Conservation (phyloP, 345 rosid species). For the Pugionium dolabratum region DNA sequence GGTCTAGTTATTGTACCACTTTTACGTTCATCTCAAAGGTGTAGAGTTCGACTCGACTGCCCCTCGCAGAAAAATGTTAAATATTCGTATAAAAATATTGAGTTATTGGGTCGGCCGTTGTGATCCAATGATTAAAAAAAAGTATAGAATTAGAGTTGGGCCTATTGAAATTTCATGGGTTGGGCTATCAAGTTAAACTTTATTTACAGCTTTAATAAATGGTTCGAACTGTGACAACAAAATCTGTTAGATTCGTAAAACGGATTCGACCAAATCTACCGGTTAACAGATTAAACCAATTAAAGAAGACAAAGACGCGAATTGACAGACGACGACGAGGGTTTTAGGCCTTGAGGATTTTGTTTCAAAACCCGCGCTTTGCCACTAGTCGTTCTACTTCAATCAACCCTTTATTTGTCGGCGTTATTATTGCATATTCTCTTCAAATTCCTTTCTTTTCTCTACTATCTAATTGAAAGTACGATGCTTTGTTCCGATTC, state of each 20-base stretch:
- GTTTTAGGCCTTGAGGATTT: slow-evolving; percentile 24
- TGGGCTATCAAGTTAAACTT: slow-evolving; percentile 2
- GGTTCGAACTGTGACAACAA: neutral
- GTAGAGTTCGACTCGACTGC: too few relatives aligned
- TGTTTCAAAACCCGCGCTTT: slow-evolving; percentile 34
- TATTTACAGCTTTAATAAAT: neutral
- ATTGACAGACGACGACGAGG: slow-evolving; percentile 33
- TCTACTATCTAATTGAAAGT: neutral
- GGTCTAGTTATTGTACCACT: too few relatives aligned
- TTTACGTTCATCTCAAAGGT: too few relatives aligned
- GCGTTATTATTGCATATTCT: neutral
- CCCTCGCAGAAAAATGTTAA: too few relatives aligned
- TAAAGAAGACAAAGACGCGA: slow-evolving; percentile 6
- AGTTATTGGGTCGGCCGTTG: too few relatives aligned
- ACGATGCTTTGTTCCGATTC: slow-evolving; percentile 17
- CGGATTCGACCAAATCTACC: slow-evolving; percentile 11
- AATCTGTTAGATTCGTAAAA: neutral
- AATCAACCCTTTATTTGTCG: neutral
- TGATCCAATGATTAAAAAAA: too few relatives aligned
- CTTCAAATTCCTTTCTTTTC: slow-evolving; percentile 10
- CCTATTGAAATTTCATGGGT: neutral
- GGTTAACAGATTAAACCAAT: slow-evolving; percentile 27
- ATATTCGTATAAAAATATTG: too few relatives aligned
- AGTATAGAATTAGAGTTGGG: neutral
- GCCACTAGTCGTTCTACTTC: slow-evolving; percentile 23